A percentile compares a stretch with the other conserved stretches of the same genome.
These are phyloP conservation scores for Lyophyllum decastes DNA, from an alignment of 768 basidiomycete genomes.

Conservation along the genomic window DNA sequence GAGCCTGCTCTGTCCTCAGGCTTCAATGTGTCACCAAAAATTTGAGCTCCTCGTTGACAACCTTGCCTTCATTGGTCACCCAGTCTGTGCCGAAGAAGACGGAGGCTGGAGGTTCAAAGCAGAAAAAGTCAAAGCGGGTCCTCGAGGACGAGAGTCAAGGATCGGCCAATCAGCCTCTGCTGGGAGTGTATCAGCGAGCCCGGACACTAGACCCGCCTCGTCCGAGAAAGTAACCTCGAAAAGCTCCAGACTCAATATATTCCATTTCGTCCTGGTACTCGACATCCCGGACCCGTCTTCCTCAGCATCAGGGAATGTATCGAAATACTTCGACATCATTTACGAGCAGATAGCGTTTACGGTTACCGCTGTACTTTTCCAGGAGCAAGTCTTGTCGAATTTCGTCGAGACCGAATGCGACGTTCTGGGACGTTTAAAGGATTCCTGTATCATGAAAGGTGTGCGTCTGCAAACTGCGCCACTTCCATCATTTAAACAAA, in stretches of 20 bases:
- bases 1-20: constrained; percentile 74
- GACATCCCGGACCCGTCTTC: constrained; percentile 91
- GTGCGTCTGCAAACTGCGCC: constrained; percentile 1
- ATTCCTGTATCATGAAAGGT: constrained; percentile 71
- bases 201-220: constrained; percentile 26
- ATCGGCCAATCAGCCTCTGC: constrained; percentile 35
- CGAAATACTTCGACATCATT: constrained; percentile 81
- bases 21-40: constrained; percentile 86
- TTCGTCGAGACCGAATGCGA: constrained; percentile 87
- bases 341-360: constrained; percentile 91
- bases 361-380: constrained; percentile 88
- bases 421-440: constrained; percentile 66
- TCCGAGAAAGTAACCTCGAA: constrained; percentile 35
- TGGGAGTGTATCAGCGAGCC: constrained; percentile 28
- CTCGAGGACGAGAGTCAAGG: constrained; percentile 59
- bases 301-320: constrained; percentile 73
- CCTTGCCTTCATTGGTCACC: constrained; percentile 92
- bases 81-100: constrained; percentile 77
- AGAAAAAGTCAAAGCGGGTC: constrained; percentile 53
- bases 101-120: constrained; percentile 75
- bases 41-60: constrained; percentile 93
- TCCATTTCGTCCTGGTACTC: constrained; percentile 85
- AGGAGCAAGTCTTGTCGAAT: constrained; percentile 84
- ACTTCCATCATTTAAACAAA: constrained; percentile 9
- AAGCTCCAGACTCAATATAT: constrained; percentile 65